A percentile compares a stretch with the other conserved stretches of the same genome.
Conservation (phyloP, 2,329 filamentous ascomycete species). For the Neofusicoccum cordaticola region DNA sequence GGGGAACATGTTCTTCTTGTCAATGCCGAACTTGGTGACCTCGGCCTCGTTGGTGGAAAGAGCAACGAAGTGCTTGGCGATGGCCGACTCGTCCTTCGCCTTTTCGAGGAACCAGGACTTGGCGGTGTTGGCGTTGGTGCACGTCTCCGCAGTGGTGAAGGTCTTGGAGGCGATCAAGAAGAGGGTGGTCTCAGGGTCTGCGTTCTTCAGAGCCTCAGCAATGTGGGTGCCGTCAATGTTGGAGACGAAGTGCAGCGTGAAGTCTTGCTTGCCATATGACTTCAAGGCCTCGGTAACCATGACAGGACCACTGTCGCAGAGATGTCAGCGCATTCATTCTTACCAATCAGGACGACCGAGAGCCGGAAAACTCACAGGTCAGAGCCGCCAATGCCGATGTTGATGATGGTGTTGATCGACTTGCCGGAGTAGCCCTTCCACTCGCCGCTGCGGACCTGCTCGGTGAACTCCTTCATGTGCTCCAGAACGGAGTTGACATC, state of each 20-base stretch:
- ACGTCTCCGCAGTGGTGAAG: conserved; percentile 97
- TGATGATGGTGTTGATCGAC: conserved; percentile 94
- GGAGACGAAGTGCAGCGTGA: conserved; percentile 96
- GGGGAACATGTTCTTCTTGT: conserved; percentile 99
- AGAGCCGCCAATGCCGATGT: conserved; percentile 96
- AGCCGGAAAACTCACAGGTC: conserved; percentile 70
- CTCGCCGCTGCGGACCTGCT: conserved; percentile 87
- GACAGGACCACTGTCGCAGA: conserved; percentile 71
- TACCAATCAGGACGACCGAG: no score
- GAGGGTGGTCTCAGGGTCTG: conserved; percentile 95
- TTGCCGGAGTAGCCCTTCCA: conserved; percentile 99
- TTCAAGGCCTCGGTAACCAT: conserved; percentile 99
- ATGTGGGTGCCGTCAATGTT: conserved; percentile 99
- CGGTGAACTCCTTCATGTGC: conserved; percentile 98
- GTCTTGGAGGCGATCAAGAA: conserved; percentile 99
- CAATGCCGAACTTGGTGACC: conserved; percentile 98
- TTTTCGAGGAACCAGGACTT: conserved; percentile 94
- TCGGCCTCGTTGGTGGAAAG: conserved; percentile 93
- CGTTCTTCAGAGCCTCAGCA: conserved; percentile 82
- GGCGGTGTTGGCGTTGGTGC: conserved; percentile 93
- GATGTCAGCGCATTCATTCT: not conserved
- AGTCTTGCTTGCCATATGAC: conserved; percentile 80
- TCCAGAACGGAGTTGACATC: conserved; percentile 87
- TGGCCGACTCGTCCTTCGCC: conserved; percentile 69
- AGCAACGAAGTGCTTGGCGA: conserved; percentile 98